Evolutionary conservation across 2,329 filamentous ascomycete species (phyloP).

Genomic region (Hymenoscyphus infarciens): DNA sequence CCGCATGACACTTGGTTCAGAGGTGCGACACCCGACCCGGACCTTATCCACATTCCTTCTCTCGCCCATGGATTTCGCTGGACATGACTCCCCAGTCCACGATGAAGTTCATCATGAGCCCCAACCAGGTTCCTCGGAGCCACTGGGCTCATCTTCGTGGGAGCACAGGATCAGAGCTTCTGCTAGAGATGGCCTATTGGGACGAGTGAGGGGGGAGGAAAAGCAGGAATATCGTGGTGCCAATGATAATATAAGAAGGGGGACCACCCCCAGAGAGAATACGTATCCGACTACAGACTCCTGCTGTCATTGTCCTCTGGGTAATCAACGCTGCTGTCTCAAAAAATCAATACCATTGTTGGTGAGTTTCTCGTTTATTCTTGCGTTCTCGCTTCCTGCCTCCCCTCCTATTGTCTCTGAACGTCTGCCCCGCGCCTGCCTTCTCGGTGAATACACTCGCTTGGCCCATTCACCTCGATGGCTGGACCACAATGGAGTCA

Average conservation of each 20-base stretch:
- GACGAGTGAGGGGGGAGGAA: conserved; percentile 4
- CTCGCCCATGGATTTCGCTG: conserved; percentile 21
- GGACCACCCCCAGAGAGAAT: conserved; percentile 13
- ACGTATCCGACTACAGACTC: conserved; percentile 13
- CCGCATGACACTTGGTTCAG: conserved; percentile 23
- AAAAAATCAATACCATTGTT: conserved; percentile 7
- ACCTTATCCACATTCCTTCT: conserved; percentile 14
- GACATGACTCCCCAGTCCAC: conserved; percentile 15
- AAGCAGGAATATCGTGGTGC: background rate
- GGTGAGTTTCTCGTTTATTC: conserved; percentile 18
- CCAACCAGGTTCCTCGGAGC: conserved; percentile 21
- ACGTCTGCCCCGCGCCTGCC: background rate
- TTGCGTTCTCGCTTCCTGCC: background rate
- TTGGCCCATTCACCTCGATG: conserved; percentile 8
- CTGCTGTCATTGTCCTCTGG: conserved; percentile 21
- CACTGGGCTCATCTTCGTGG: conserved; percentile 22
- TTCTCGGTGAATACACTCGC: conserved; percentile 4
- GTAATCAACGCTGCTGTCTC: conserved; percentile 10
- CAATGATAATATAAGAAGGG: conserved; percentile 23
- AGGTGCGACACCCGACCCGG: background rate
- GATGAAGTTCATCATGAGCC: conserved; percentile 24
- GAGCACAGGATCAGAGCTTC: conserved; percentile 11
- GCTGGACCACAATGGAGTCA: background rate
- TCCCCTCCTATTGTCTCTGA: background rate
- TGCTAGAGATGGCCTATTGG: conserved; percentile 12